Base-by-base conservation (phyloP, 768 basidiomycete species). In the button mushroom (Agaricus bisporus) region DNA sequence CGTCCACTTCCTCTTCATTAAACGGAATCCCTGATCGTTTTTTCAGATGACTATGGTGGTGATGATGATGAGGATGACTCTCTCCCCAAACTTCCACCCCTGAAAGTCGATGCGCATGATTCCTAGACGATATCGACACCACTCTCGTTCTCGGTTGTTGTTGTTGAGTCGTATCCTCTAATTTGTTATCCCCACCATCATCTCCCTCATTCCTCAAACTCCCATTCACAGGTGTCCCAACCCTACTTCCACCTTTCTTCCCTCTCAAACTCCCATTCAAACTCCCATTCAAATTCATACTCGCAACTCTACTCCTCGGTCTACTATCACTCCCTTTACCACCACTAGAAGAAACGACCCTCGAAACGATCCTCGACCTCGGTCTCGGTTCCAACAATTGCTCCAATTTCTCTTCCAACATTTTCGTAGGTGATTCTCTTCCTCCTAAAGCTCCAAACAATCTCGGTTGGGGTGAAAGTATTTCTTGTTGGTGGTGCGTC, bases 31-130 rank as follows among this genome's bases (percentile, higher is more conserved):
- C 32, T 26, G 8, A 11, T 32, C 32, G 7, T 32, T 32, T 32
- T 7, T 32, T 32, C 1, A 10, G 44, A 28, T 14, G 15, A 41
- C 14, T 5, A 2, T 14, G 7, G 14, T 41, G 41, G 2, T n/a
- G 41, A 22, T 22, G 41, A 41, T 41, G 10, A 41, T 54, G 52
- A 32, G 45, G 46, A 48, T 54, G 53, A 41, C 14, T 48, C 32
- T 54, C 53, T 17, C 53, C 53, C 53, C 53, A 54, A 4, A 41
- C 46, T 14, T 54, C 53, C 4, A 54, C 53, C 0, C 53, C 53
- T 1, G 53, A 54, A 28, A 54, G 26, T 6, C 53, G 53, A 39
- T 54, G 53, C 10, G 52, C 20, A 43, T 54, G 53, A 14, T 15
- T 42, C 11, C 46, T 46, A n/a, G 53, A 35, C 2, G 50, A 54